Evolutionary conservation across 257 asterid species (phyloP).

Genomic region (Craterostigma plantagineum): DNA sequence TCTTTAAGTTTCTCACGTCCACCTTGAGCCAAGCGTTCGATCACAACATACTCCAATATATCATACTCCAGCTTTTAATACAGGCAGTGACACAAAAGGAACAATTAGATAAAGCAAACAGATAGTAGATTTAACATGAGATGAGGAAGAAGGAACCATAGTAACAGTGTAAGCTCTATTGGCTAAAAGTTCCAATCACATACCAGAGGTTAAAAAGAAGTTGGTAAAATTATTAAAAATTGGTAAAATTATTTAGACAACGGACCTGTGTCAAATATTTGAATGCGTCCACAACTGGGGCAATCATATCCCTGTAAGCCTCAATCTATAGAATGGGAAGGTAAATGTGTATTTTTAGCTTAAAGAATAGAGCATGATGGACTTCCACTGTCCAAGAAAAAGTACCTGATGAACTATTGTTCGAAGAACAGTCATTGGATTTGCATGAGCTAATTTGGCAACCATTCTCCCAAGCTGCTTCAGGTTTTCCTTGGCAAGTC

Average conservation of each 20-base stretch:
- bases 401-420: constrained; percentile 91
- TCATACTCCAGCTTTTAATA: constrained; percentile 90
- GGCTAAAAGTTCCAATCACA: not conserved
- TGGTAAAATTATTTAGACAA: constrained; percentile 8
- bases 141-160: constrained; percentile 1
- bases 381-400: constrained; percentile 1
- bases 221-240: too few relatives aligned
- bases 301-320: constrained; percentile 98
- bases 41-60: constrained; percentile 91
- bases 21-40: constrained; percentile 93
- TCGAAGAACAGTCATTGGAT: constrained; percentile 98
- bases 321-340: constrained; percentile 51
- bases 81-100: not conserved
- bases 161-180: not conserved
- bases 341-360: constrained; percentile 11
- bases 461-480: constrained; percentile 99
- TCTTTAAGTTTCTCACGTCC: constrained; percentile 99
- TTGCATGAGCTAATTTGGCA: constrained; percentile 97
- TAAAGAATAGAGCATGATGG: constrained; percentile 9
- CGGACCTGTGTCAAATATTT: constrained; percentile 90
- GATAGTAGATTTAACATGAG: not conserved
- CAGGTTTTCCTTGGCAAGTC: constrained; percentile 94
- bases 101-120: constrained; percentile 8
- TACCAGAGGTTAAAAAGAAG: not conserved
- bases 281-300: constrained; percentile 99